A percentile compares a stretch with the other conserved stretches of the same genome.
Conservation (phyloP, 2,329 filamentous ascomycete genomes). For the Ceratocystis cubensis region DNA sequence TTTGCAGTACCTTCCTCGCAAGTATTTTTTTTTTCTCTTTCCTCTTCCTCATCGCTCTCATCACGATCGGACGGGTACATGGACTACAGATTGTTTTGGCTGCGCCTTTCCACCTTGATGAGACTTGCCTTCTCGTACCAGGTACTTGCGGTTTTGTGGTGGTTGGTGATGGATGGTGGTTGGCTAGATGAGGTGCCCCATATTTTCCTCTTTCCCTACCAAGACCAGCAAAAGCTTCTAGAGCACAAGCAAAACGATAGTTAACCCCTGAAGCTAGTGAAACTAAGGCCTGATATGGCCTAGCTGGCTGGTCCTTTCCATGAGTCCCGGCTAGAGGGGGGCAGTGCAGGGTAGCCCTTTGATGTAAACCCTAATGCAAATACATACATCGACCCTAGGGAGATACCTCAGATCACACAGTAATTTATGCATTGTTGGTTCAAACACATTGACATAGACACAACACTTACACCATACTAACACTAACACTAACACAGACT, state of each 20-base stretch:
- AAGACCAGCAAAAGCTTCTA: conserved; percentile 4
- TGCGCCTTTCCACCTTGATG: background rate
- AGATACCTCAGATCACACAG: too few species aligned
- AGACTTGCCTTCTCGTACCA: conserved; percentile 5
- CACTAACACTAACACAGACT: too few species aligned
- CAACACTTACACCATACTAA: too few species aligned
- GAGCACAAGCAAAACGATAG: background rate
- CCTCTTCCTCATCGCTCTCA: background rate
- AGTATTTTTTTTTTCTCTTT: background rate
- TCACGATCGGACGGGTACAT: background rate
- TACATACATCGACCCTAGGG: background rate
- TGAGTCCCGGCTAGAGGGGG: background rate
- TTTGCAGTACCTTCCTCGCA: background rate
- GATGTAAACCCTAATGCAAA: background rate
- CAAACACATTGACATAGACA: too few species aligned
- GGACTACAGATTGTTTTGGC: background rate
- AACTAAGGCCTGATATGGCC: conserved; percentile 1
- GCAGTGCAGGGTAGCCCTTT: background rate
- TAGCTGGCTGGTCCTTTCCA: background rate
- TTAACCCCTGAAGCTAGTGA: conserved; percentile 7
- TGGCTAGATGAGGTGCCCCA: background rate
- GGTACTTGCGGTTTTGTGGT: background rate
- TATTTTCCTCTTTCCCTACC: background rate
- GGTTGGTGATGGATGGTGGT: background rate
- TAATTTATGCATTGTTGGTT: too few species aligned